phyloP scores from a whole-genome alignment of 2,329 filamentous ascomycete species.

The Lecanicillium sp. region DNA sequence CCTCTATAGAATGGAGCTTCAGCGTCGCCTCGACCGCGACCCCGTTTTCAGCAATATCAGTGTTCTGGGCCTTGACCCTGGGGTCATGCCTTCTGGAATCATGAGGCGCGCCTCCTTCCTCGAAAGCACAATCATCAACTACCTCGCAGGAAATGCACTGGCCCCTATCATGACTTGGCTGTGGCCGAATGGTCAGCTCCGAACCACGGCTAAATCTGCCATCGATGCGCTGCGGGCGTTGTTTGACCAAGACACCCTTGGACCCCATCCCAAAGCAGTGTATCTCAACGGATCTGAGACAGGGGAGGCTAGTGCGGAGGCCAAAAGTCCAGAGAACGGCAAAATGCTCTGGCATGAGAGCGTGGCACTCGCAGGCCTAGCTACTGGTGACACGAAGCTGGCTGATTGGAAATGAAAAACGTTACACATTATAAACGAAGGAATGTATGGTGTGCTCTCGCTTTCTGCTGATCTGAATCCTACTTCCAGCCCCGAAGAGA shows the following conservation, averaged over 20 bases:
- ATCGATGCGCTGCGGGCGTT: slow-evolving; percentile 12
- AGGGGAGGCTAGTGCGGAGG: slow-evolving; percentile 9
- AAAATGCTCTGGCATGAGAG: slow-evolving; percentile 11
- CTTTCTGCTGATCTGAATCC: not conserved
- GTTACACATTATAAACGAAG: not conserved
- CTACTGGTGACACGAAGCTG: not conserved
- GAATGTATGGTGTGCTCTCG: not conserved
- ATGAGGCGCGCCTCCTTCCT: slow-evolving; percentile 8
- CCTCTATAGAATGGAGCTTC: slow-evolving; percentile 13
- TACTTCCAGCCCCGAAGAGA: not conserved
- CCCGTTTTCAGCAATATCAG: slow-evolving; percentile 15
- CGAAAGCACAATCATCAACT: slow-evolving; percentile 7
- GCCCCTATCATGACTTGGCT: slow-evolving; percentile 7
- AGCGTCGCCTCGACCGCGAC: slow-evolving; percentile 14
- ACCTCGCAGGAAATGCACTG: slow-evolving; percentile 3
- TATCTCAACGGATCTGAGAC: slow-evolving; percentile 15
- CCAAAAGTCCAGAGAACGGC: slow-evolving; percentile 11
- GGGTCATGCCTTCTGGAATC: slow-evolving; percentile 15
- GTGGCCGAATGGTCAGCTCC: slow-evolving; percentile 12
- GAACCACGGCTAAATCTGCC: slow-evolving; percentile 12
- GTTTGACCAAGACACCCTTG: slow-evolving; percentile 12
- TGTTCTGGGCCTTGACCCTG: slow-evolving; percentile 20
- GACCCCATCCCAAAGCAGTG: slow-evolving; percentile 10
- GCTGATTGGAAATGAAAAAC: not conserved
- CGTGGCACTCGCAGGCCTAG: not conserved